phyloP scores from a whole-genome alignment of 164 flowering plant species.

The Berberis vulgaris region DNA sequence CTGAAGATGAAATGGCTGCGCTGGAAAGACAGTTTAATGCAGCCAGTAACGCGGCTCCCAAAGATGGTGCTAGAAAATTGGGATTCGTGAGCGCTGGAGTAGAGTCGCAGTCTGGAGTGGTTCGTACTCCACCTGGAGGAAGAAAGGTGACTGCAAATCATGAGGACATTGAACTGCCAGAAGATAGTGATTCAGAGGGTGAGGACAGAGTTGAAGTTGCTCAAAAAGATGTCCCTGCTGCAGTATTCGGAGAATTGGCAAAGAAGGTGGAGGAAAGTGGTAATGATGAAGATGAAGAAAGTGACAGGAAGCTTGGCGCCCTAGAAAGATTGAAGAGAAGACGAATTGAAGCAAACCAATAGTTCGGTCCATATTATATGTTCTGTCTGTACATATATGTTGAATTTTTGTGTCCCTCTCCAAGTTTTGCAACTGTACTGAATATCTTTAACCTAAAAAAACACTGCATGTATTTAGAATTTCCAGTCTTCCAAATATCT shows the following conservation, averaged over 20 bases:
- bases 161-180: conserved; percentile 86
- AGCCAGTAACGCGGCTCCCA: conserved; percentile 16
- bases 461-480: no score
- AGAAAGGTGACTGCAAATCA: conserved; percentile 29
- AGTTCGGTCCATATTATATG: no score
- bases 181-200: conserved; percentile 61
- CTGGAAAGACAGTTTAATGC: conserved; percentile 64
- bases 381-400: no score
- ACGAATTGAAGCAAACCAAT: no score
- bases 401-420: no score
- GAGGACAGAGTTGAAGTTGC: conserved; percentile 60
- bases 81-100: conserved; percentile 96
- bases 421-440: no score
- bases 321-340: conserved; percentile 65
- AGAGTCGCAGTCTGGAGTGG: conserved; percentile 27
- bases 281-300: conserved; percentile 17
- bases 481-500: no score
- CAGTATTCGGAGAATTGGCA: conserved; percentile 77
- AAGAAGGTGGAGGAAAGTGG: conserved; percentile 33
- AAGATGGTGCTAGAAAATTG: conserved; percentile 34
- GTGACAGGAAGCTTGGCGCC: conserved; percentile 54
- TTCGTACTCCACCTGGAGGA: conserved; percentile 33
- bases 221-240: conserved; percentile 72
- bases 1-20: conserved; percentile 94
- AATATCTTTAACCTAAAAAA: no score